A percentile compares a stretch with the other conserved stretches of the same genome.
Evolutionary conservation across 2,329 filamentous ascomycete genomes (phyloP).

Genomic region (Trichothecium sympodiale): DNA sequence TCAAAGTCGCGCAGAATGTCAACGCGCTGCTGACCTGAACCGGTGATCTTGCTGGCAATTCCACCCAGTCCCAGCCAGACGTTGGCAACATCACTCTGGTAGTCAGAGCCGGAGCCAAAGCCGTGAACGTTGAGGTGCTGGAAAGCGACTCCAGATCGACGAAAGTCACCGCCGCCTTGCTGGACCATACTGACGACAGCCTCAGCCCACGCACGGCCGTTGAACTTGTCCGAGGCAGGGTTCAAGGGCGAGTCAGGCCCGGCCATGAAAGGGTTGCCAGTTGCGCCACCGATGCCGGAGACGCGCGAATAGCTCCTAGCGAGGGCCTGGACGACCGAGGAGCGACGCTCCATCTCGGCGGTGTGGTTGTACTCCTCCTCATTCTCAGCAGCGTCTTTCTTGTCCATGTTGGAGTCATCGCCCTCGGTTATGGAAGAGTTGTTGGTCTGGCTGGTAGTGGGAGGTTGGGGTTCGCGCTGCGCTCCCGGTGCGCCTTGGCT

Average conservation of each 20-base stretch:
- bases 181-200: constrained; percentile 41
- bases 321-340: constrained; percentile 42
- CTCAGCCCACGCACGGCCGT: constrained; percentile 47
- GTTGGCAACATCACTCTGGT: constrained; percentile 57
- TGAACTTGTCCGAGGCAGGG: constrained; percentile 42
- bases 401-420: background rate
- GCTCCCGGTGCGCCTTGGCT: background rate
- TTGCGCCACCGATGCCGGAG: constrained; percentile 23
- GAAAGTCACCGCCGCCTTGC: constrained; percentile 41
- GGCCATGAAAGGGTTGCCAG: constrained; percentile 38
- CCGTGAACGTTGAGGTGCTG: constrained; percentile 59
- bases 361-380: constrained; percentile 22
- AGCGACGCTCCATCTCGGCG: constrained; percentile 36
- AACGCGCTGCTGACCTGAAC: constrained; percentile 43
- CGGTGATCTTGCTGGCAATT: constrained; percentile 37
- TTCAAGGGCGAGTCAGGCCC: constrained; percentile 40
- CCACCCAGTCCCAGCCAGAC: constrained; percentile 41
- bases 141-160: constrained; percentile 54
- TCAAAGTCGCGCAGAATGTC: constrained; percentile 60
- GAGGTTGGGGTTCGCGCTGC: too few species aligned
- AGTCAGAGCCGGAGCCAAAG: constrained; percentile 57
- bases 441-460: constrained; percentile 6
- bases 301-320: constrained; percentile 43
- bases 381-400: constrained; percentile 12
- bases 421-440: constrained; percentile 5